Percentiles rank a stretch among this genome's conserved stretches.
Evolutionary conservation across 108 stramenopile genomes (phyloP).

Genomic region (Seminavis robusta): DNA sequence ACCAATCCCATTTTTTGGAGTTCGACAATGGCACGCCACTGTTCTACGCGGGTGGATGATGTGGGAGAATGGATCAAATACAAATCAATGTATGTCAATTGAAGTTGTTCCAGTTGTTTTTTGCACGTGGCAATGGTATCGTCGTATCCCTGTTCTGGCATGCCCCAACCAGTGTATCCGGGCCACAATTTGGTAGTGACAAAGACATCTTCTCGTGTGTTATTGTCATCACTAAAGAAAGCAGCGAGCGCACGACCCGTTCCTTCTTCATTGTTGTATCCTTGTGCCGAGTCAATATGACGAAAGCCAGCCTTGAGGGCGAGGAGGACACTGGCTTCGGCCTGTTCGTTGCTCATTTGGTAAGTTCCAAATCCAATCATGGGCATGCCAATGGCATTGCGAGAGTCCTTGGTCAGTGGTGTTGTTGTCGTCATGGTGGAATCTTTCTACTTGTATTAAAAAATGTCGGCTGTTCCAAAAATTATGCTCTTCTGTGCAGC

Average conservation of each 20-base stretch:
- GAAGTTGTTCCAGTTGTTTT: background rate
- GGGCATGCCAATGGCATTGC: conserved; percentile 7
- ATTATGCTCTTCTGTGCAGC: no score
- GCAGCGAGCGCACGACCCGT: background rate
- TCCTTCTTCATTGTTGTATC: conserved; percentile 1
- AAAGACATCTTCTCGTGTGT: conserved; percentile 2
- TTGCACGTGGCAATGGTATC: background rate
- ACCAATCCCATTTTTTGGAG: background rate
- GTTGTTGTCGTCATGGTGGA: no score
- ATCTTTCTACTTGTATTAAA: no score
- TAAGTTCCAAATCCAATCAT: conserved; percentile 3
- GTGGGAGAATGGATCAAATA: conserved; percentile 2
- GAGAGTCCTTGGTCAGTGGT: no score
- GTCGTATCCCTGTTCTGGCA: background rate
- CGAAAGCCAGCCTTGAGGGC: background rate
- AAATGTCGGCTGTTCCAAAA: no score
- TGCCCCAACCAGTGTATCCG: background rate
- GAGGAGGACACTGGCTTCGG: background rate
- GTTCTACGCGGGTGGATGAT: background rate
- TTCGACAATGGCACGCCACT: background rate
- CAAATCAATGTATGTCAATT: background rate
- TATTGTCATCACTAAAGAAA: no score
- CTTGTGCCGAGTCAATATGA: conserved; percentile 5
- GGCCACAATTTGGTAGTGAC: conserved; percentile 7
- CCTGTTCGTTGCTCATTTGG: background rate